phyloP scores from a whole-genome alignment of 2,329 filamentous ascomycete species.

The Chaetomium globosum region DNA sequence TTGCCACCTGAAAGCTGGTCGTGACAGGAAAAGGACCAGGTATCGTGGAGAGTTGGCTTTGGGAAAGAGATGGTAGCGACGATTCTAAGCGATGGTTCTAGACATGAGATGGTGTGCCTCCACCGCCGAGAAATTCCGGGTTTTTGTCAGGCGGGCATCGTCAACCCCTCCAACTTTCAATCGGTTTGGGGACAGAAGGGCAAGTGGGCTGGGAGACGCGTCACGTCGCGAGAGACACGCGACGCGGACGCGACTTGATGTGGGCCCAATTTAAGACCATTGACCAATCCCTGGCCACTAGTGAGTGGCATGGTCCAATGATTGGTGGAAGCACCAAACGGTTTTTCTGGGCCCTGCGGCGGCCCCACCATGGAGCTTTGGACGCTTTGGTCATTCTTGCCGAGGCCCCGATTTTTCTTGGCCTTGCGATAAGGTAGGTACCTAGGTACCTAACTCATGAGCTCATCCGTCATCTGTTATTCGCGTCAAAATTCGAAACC shows the following conservation, averaged over 20 bases:
- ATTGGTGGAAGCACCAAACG: conserved; percentile 27
- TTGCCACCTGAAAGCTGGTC: background rate
- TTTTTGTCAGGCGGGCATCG: background rate
- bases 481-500: no score
- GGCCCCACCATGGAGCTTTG: background rate
- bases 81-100: background rate
- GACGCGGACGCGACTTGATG: conserved; percentile 28
- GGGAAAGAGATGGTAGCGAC: background rate
- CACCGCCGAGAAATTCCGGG: background rate
- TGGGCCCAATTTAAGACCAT: conserved; percentile 30
- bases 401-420: background rate
- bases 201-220: conserved; percentile 28
- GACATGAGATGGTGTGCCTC: background rate
- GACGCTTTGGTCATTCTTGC: conserved; percentile 1
- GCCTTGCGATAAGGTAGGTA: background rate
- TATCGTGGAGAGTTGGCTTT: background rate
- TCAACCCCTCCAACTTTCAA: conserved; percentile 4
- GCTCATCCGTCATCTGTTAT: no score
- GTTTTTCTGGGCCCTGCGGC: conserved; percentile 16
- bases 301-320: conserved; percentile 12
- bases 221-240: conserved; percentile 31
- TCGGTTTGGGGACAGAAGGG: background rate
- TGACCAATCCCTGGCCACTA: conserved; percentile 30
- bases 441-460: no score
- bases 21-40: background rate